A percentile compares a stretch with the other conserved stretches of the same genome.
Evolutionary conservation across 495 filamentous ascomycete species (phyloP).

Genomic region (Oleoguttula mirabilis): DNA sequence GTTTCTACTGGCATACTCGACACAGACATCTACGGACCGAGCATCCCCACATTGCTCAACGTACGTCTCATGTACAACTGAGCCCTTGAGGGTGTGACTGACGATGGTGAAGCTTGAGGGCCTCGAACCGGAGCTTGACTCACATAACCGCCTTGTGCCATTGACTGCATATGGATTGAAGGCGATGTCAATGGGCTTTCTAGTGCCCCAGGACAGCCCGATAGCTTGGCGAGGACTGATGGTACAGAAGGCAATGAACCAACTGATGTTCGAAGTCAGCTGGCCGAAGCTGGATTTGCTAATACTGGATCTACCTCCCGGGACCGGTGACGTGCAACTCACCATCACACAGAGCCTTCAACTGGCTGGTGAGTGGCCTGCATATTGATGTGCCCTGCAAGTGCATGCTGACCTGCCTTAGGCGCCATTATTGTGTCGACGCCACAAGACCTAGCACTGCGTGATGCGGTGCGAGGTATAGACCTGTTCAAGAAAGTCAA

Average conservation of each 20-base stretch:
- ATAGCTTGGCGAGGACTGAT: constrained; percentile 96
- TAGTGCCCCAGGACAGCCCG: constrained; percentile 62
- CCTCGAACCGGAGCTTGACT: constrained; percentile 19
- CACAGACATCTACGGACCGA: constrained; percentile 92
- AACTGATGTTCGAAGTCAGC: constrained; percentile 84
- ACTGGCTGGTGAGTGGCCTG: constrained; percentile 49
- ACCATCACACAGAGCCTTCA: constrained; percentile 84
- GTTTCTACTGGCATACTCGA: constrained; percentile 79
- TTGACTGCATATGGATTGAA: constrained; percentile 92
- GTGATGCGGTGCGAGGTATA: constrained; percentile 79
- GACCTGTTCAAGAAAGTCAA: constrained; percentile 80
- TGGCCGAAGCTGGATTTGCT: constrained; percentile 79
- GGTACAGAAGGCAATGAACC: constrained; percentile 94
- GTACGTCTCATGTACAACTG: constrained; percentile 57
- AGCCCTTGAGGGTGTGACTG: constrained; percentile 29
- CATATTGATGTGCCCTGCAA: background rate
- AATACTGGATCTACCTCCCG: constrained; percentile 83
- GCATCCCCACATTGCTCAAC: constrained; percentile 80
- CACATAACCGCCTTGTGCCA: constrained; percentile 65
- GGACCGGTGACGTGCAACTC: constrained; percentile 88
- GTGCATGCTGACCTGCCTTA: constrained; percentile 17
- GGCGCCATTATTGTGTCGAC: constrained; percentile 85
- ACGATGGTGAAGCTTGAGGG: constrained; percentile 8
- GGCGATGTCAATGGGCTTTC: constrained; percentile 96
- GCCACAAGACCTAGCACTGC: constrained; percentile 79